Conservation (phyloP, 495 filamentous ascomycete genomes). For the Talaromyces ruber region DNA sequence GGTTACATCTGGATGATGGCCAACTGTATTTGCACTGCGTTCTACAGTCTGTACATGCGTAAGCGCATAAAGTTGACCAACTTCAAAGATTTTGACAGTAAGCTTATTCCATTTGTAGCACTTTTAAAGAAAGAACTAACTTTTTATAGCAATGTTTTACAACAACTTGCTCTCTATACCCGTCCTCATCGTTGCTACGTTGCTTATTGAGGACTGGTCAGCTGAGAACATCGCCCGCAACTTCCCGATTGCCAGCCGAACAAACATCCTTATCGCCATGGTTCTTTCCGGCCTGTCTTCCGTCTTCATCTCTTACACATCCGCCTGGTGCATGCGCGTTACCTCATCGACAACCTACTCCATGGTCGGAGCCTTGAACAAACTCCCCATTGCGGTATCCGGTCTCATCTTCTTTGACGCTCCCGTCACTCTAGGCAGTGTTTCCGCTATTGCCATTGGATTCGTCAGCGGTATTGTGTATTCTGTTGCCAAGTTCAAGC, state of each 20-base stretch:
- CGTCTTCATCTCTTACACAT: constrained; percentile 98
- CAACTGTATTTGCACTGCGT: constrained; percentile 92
- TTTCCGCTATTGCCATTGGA: constrained; percentile 80
- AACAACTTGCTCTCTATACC: constrained; percentile 98
- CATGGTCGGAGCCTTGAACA: constrained; percentile 97
- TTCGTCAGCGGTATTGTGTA: constrained; percentile 92
- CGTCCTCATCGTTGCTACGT: constrained; percentile 72
- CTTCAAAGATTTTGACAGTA: constrained; percentile 99
- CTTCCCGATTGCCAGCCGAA: constrained; percentile 73
- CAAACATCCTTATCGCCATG: constrained; percentile 76
- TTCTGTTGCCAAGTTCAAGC: constrained; percentile 82
- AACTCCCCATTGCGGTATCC: constrained; percentile 85
- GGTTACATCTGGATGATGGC: constrained; percentile 98
- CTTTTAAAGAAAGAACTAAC: constrained; percentile 18
- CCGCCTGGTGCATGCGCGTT: constrained; percentile 95
- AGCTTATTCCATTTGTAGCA: constrained; percentile 21
- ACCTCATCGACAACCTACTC: constrained; percentile 95
- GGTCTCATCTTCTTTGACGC: constrained; percentile 94
- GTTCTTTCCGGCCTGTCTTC: constrained; percentile 87
- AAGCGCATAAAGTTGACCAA: constrained; percentile 99
- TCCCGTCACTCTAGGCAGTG: constrained; percentile 83
- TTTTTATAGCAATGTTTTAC: constrained; percentile 86
- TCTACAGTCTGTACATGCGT: constrained; percentile 87
- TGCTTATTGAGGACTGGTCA: constrained; percentile 89
- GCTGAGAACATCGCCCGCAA: constrained; percentile 72